These are phyloP conservation scores for Cercospora brassicicola DNA, from an alignment of 2,329 filamentous ascomycete species.

Conservation along the genomic window DNA sequence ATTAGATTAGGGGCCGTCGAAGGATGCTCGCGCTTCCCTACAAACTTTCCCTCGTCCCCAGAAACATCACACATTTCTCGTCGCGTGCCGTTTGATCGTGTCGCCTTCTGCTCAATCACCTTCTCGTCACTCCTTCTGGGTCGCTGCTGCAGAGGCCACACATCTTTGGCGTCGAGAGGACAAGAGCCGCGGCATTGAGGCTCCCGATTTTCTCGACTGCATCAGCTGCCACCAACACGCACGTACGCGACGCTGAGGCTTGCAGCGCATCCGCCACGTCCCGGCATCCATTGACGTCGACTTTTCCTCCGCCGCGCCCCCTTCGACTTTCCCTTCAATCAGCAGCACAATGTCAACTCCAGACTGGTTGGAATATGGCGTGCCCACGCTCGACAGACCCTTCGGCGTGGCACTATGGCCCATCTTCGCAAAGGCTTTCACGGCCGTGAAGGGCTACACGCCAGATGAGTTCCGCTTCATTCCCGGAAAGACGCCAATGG, in stretches of 20 bases:
- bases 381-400: constrained; percentile 83
- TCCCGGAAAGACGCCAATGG: constrained; percentile 80
- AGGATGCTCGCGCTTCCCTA: constrained; percentile 2
- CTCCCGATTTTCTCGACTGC: constrained; percentile 3
- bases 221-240: neutral
- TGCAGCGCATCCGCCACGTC: constrained; percentile 9
- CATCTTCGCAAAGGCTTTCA: constrained; percentile 85
- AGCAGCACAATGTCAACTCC: constrained; percentile 48
- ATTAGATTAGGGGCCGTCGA: constrained; percentile 5
- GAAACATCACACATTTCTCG: neutral
- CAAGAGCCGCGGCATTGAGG: constrained; percentile 1
- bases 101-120: neutral
- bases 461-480: constrained; percentile 83
- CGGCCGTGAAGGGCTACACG: constrained; percentile 73
- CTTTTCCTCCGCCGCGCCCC: neutral
- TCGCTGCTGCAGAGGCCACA: neutral
- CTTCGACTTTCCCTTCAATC: constrained; percentile 3
- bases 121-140: constrained; percentile 1
- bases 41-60: constrained; percentile 1
- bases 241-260: constrained; percentile 7
- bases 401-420: constrained; percentile 93
- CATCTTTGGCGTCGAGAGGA: neutral
- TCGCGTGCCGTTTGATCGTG: constrained; percentile 1
- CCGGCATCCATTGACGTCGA: neutral
- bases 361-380: constrained; percentile 55